phyloP scores from a whole-genome alignment of 768 basidiomycete genomes.

The Obba rivulosa region DNA sequence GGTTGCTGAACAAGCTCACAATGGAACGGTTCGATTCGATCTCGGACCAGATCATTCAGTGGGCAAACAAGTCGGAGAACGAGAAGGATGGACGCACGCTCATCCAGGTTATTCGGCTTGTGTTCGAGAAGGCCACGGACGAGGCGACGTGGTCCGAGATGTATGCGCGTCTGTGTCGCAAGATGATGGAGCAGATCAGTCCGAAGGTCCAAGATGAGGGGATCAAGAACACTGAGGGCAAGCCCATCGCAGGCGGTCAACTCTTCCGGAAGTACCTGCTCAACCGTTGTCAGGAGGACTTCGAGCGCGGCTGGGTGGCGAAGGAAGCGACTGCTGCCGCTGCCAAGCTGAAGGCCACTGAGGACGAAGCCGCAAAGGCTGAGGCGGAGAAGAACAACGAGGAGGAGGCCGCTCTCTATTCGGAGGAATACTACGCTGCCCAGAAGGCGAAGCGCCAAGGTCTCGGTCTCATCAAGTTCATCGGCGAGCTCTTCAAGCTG shows the following conservation, averaged over 20 bases:
- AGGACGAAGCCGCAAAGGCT: slow-evolving; percentile 75
- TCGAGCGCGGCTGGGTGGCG: slow-evolving; percentile 91
- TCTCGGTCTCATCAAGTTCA: slow-evolving; percentile 94
- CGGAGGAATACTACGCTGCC: slow-evolving; percentile 88
- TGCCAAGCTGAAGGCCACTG: slow-evolving; percentile 81
- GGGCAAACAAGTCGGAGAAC: slow-evolving; percentile 91
- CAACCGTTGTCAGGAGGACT: slow-evolving; percentile 95
- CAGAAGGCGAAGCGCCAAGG: slow-evolving; percentile 97
- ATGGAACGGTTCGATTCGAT: slow-evolving; percentile 97
- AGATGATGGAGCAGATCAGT: slow-evolving; percentile 93
- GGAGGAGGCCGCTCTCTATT: slow-evolving; percentile 78
- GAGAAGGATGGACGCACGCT: slow-evolving; percentile 93
- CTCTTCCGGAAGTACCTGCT: slow-evolving; percentile 96
- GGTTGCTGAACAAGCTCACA: slow-evolving; percentile 90
- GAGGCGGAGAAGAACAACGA: slow-evolving; percentile 54
- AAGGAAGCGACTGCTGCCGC: slow-evolving; percentile 85
- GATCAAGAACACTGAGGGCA: slow-evolving; percentile 74
- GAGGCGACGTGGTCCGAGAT: slow-evolving; percentile 95
- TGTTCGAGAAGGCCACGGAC: slow-evolving; percentile 97
- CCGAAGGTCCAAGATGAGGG: slow-evolving; percentile 84
- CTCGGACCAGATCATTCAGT: slow-evolving; percentile 89
- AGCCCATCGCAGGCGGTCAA: slow-evolving; percentile 84
- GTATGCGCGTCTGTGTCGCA: slow-evolving; percentile 90
- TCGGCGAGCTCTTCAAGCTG: slow-evolving; percentile 95
- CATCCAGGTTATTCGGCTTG: slow-evolving; percentile 92